Conservation (phyloP, 2,329 filamentous ascomycete genomes). For the Fusarium multiceps region DNA sequence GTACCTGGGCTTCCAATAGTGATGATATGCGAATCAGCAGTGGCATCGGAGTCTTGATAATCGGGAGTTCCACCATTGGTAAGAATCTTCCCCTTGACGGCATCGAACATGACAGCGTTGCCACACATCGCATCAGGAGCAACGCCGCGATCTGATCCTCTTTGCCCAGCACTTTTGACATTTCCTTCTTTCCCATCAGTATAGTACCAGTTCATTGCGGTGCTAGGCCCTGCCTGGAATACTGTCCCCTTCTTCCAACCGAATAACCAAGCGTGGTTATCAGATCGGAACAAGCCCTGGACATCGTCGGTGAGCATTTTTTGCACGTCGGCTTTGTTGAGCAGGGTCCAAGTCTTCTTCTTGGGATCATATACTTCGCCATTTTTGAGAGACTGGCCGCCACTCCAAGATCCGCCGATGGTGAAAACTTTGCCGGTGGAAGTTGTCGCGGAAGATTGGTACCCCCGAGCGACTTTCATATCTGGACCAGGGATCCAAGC, state of each 20-base stretch:
- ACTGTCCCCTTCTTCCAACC: conserved; percentile 58
- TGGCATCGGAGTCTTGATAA: conserved; percentile 59
- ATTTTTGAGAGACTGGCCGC: conserved; percentile 17
- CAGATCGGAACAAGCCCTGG: conserved; percentile 58
- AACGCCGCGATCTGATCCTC: conserved; percentile 48
- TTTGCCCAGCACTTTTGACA: conserved; percentile 39
- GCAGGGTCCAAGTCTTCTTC: conserved; percentile 19
- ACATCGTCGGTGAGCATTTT: conserved; percentile 63
- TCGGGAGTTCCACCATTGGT: conserved; percentile 60
- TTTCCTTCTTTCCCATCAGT: conserved; percentile 47
- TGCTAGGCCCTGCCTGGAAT: conserved; percentile 65
- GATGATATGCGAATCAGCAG: conserved; percentile 60
- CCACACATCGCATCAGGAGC: conserved; percentile 65
- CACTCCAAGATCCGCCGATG: conserved; percentile 33
- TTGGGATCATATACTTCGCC: conserved; percentile 26
- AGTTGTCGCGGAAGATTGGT: conserved; percentile 32
- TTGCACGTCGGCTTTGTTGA: conserved; percentile 53
- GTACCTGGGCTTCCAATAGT: conserved; percentile 52
- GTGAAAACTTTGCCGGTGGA: conserved; percentile 29
- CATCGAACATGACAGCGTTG: conserved; percentile 68
- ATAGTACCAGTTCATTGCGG: conserved; percentile 66
- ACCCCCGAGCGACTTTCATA: conserved; percentile 24
- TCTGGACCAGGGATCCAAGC: conserved; percentile 8
- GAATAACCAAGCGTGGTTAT: conserved; percentile 48
- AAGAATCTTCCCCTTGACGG: conserved; percentile 67